Base-by-base conservation (phyloP, 768 basidiomycete species). In the Panellus pusillus region DNA sequence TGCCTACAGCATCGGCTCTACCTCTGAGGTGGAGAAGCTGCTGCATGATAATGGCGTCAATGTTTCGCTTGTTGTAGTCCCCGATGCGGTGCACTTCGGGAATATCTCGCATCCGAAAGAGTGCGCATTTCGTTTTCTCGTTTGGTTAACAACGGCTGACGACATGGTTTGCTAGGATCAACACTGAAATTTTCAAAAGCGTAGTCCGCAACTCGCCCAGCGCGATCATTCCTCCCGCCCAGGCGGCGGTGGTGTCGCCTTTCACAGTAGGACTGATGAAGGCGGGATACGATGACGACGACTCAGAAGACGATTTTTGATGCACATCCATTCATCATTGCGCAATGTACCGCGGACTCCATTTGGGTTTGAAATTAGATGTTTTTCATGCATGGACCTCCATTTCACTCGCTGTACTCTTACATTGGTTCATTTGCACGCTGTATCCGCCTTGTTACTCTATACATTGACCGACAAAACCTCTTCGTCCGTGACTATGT, bases 401-500 rank as follows among this genome's bases (percentile, higher is more conserved):
- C 36, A 37, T 40, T 9, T n/a, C 39, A 40, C 2, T 18, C 2
- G n/a, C 2, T 20, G 32, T 35, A 35, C 32, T 4, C 7, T 7
- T 24, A 24, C 24, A 24, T 6, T 24, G 24, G 12, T 52, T 31
- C 11, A 15, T 44, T 13, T 14, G n/a, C 18, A 12, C 24, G 8
- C 19, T 39, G 35, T 39, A 37, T 48, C 36, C 27, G 24, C 37
- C n/a, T 37, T 15, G 20, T 9, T 39, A 35, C 8, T 7, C 8
- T 35, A 35, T 14, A 2, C 7, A 14, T 35, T 3, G 2, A 14
- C 14, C 14, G 31, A 36, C 19, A 55, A 73, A 67, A 20, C 64
- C 43, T 69, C 74, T 50, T 77, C 70, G 17, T 76, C 73, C 32
- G 81, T 80, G 41, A 88, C 68, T 52, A 89, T 74, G 43, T 76